Percentiles rank a stretch among this genome's conserved stretches.
These are phyloP conservation scores for Colletotrichum simmondsii DNA, from an alignment of 2,329 filamentous ascomycete genomes.

Conservation along the genomic window DNA sequence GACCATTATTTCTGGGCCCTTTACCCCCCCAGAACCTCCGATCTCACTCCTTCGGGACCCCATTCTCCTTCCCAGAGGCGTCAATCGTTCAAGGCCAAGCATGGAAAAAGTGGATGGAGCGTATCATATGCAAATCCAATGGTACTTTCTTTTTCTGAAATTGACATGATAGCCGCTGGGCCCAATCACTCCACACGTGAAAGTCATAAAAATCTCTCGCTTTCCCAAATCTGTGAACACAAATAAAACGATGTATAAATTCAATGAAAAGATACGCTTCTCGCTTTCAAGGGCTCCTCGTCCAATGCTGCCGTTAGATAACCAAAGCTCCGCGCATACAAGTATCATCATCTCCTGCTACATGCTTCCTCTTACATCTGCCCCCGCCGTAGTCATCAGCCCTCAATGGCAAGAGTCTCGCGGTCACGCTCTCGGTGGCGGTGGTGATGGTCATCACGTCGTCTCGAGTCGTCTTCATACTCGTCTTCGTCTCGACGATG, in stretches of 20 bases:
- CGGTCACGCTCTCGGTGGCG: conserved; percentile 46
- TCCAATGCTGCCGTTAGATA: conserved; percentile 13
- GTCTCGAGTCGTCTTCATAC: conserved; percentile 38
- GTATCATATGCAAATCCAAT: not conserved
- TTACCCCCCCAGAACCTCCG: not conserved
- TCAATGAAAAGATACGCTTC: not conserved
- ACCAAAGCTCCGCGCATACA: not conserved
- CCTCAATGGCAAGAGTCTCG: conserved; percentile 34
- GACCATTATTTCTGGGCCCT: conserved; percentile 7
- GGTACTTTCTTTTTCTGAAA: not conserved
- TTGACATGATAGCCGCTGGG: not conserved
- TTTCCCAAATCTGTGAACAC: not conserved
- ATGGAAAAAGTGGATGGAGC: not conserved
- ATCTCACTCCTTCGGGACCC: not conserved
- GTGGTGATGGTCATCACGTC: conserved; percentile 44
- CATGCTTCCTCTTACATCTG: not conserved
- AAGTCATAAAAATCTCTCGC: conserved; percentile 2
- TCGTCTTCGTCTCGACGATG: conserved; percentile 42
- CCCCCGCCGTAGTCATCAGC: not conserved
- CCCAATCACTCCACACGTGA: not conserved
- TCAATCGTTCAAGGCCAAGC: not conserved
- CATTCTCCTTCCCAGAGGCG: not conserved
- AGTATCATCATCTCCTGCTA: not conserved
- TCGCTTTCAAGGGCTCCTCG: conserved; percentile 21
- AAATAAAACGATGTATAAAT: not conserved